A percentile compares a stretch with the other conserved stretches of the same genome.
These are phyloP conservation scores for Paramecium sexaurelia DNA, from an alignment of 73 alveolate species.

Conservation along the genomic window DNA sequence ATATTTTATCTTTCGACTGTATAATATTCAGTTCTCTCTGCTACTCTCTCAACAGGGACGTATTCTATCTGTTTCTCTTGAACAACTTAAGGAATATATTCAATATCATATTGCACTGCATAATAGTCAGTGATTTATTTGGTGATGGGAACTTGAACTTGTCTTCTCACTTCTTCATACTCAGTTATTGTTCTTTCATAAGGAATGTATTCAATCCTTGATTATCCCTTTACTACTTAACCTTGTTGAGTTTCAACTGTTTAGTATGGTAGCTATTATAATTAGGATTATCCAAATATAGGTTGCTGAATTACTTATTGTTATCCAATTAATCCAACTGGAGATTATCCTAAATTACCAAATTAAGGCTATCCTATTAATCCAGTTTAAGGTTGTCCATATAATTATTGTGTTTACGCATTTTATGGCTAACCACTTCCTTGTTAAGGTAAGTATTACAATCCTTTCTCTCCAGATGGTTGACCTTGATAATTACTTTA, in stretches of 20 bases:
- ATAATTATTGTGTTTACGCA: neutral
- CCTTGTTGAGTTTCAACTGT: neutral
- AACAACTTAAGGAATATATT: constrained; percentile 60
- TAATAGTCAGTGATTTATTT: constrained; percentile 65
- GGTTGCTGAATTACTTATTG: neutral
- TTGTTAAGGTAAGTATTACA: neutral
- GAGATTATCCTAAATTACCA: too few relatives aligned
- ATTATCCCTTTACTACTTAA: constrained; percentile 56
- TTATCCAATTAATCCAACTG: neutral
- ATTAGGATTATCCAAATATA: neutral
- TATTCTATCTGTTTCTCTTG: constrained; percentile 64
- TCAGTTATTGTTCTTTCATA: constrained; percentile 66
- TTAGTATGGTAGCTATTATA: neutral
- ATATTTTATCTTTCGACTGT: constrained; percentile 56
- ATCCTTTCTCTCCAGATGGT: neutral
- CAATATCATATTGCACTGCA: constrained; percentile 66
- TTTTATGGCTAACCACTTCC: neutral
- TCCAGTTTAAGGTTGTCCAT: neutral
- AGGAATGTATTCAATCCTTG: constrained; percentile 70
- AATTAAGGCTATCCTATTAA: neutral
- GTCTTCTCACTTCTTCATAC: constrained; percentile 68
- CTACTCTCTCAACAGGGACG: constrained; percentile 62
- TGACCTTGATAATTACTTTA: neutral
- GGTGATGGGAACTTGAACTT: constrained; percentile 56
- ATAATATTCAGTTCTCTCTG: constrained; percentile 67